Evolutionary conservation across 2,329 filamentous ascomycete genomes (phyloP).

Genomic region (Didymella glomerata): DNA sequence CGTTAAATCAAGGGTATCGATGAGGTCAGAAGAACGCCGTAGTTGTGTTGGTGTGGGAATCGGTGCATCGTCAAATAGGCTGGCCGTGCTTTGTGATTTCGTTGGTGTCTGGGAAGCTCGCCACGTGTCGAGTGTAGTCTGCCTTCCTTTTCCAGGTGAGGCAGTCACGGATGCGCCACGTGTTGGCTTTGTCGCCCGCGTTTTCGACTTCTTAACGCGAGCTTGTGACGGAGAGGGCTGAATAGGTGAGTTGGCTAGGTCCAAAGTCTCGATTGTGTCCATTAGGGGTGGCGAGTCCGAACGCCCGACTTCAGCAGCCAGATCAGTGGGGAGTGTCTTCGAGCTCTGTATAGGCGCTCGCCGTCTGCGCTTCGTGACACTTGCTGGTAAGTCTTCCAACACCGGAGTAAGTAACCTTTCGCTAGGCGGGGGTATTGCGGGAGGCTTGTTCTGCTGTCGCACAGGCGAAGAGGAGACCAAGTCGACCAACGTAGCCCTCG

Average conservation of each 20-base stretch:
- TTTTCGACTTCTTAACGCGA: constrained; percentile 38
- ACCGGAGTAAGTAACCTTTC: constrained; percentile 34
- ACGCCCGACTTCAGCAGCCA: constrained; percentile 19
- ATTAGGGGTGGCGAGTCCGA: constrained; percentile 29
- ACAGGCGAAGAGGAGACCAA: constrained; percentile 45
- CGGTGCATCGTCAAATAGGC: constrained; percentile 19
- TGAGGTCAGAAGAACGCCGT: constrained; percentile 20
- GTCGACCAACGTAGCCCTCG: constrained; percentile 28
- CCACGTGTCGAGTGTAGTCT: constrained; percentile 47
- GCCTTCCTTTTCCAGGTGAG: constrained; percentile 34
- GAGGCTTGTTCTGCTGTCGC: constrained; percentile 5
- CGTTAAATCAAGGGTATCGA: constrained; percentile 45
- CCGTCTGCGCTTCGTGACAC: constrained; percentile 42
- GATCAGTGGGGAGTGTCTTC: constrained; percentile 39
- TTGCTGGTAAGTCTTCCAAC: constrained; percentile 37
- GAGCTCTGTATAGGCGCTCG: constrained; percentile 47
- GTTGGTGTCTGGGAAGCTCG: constrained; percentile 38
- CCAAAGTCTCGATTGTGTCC: constrained; percentile 39
- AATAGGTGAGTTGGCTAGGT: constrained; percentile 37
- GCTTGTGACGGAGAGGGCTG: constrained; percentile 37
- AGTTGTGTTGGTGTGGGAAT: constrained; percentile 31
- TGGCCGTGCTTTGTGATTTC: constrained; percentile 21
- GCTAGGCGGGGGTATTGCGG: constrained; percentile 8
- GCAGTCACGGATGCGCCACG: constrained; percentile 28
- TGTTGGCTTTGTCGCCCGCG: constrained; percentile 14